Conservation (phyloP, 805 yeast genomes). For the Kluyveromyces dobzhanskii region DNA sequence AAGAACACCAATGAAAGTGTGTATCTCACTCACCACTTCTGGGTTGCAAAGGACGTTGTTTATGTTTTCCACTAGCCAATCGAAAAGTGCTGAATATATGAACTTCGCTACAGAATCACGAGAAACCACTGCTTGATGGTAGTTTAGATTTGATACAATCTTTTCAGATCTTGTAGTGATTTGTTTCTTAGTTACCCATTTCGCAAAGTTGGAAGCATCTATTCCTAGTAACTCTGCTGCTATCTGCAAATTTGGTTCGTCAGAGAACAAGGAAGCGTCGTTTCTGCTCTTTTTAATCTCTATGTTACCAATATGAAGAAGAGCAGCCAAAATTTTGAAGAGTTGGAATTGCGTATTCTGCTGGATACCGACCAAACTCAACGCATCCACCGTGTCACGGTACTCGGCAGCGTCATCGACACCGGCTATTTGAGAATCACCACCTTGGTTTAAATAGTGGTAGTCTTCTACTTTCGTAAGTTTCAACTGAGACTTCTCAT, state of each 20-base stretch:
- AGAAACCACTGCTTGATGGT: conserved; percentile 79
- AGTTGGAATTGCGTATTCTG: conserved; percentile 52
- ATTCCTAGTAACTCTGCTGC: conserved; percentile 82
- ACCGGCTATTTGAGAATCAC: conserved; percentile 56
- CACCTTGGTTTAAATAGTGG: conserved; percentile 85
- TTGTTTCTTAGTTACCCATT: conserved; percentile 91
- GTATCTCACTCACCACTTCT: conserved; percentile 48
- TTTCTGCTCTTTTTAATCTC: conserved; percentile 76
- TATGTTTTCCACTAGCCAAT: conserved; percentile 85
- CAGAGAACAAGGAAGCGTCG: conserved; percentile 72
- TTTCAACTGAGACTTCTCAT: conserved; percentile 48
- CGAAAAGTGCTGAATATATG: conserved; percentile 85
- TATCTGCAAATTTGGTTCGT: conserved; percentile 75
- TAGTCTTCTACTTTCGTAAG: conserved; percentile 61
- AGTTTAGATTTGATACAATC: conserved; percentile 73
- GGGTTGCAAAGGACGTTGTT: conserved; percentile 77
- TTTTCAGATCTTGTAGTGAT: conserved; percentile 89
- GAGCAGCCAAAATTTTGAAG: conserved; percentile 75
- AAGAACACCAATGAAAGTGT: conserved; percentile 85
- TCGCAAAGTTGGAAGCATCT: conserved; percentile 63
- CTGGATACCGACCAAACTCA: conserved; percentile 68
- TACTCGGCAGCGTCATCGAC: conserved; percentile 82
- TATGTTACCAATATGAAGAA: conserved; percentile 89
- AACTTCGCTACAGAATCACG: conserved; percentile 96
- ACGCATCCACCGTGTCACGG: conserved; percentile 64